Conservation (phyloP, 441 rosid species). For the Geranium incanum region DNA sequence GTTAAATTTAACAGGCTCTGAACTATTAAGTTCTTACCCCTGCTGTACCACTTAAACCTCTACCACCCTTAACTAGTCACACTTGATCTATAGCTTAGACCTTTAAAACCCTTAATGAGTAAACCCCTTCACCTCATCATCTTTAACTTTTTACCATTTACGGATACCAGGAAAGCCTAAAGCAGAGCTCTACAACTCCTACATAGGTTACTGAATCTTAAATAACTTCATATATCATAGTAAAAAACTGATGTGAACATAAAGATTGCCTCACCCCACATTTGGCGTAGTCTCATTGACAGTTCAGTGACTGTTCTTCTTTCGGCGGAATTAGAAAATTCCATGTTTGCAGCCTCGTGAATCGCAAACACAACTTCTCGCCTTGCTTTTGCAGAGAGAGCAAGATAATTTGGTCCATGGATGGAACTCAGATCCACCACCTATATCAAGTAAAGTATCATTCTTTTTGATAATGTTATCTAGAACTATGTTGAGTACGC, state of each 20-base stretch:
- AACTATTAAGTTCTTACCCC: too few relatives aligned
- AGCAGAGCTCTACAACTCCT: background rate
- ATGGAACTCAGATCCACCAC: slow-evolving; percentile 59
- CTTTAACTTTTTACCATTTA: too few relatives aligned
- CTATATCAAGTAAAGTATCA: slow-evolving; percentile 31
- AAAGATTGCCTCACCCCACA: slow-evolving; percentile 55
- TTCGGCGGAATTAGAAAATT: slow-evolving; percentile 54
- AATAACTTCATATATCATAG: background rate
- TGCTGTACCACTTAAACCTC: background rate
- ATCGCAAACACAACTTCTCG: slow-evolving; percentile 59
- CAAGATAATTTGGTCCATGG: slow-evolving; percentile 59
- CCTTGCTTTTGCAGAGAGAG: slow-evolving; percentile 53
- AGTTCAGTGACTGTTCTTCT: slow-evolving; percentile 59
- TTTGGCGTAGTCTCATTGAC: slow-evolving; percentile 55
- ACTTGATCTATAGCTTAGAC: background rate
- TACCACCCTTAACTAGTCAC: background rate
- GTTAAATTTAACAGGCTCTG: too few relatives aligned
- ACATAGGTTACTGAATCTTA: background rate
- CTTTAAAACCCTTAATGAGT: background rate
- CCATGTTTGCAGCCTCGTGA: slow-evolving; percentile 65
- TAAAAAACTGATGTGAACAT: background rate
- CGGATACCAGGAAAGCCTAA: background rate
- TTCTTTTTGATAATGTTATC: background rate
- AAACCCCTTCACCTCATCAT: background rate
- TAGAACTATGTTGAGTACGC: background rate